Base-by-base conservation (phyloP, 2,329 filamentous ascomycete genomes). In the Leptosphaerulina australis region DNA sequence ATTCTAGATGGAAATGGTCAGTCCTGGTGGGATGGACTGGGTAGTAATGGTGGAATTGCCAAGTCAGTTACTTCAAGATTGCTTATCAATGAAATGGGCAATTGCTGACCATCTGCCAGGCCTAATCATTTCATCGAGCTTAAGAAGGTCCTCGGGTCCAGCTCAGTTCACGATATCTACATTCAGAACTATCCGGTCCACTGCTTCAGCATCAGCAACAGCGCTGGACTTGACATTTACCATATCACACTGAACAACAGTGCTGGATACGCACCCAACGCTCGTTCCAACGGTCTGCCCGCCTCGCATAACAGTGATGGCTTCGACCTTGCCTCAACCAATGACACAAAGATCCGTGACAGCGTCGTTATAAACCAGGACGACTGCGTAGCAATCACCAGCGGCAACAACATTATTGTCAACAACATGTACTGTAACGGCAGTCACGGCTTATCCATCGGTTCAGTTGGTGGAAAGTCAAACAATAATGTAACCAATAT, bases 331-430 rank as follows among this genome's bases (percentile, higher is more conserved):
- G 63, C 71, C 54, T 84, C 84, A 70, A 84, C 81, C 2, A 81
- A 84, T 59, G 78, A 72, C 1, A 85, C 84, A 53, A 81, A 84
- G 44, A 75, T 85, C 62, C 72, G 72, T 37, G 76, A 77, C 31
- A 79, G 79, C 17, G 76, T 70, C 38, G 73, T 84, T 38, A 75
- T 79, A 63, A 84, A 84, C 71, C 82, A 84, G 67, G 82, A 85
- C 50, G 82, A 84, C 59, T 85, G 82, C 58, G 68, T 84, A 7
- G 82, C 82, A 21, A 70, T 84, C 59, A 84, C 83, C 71, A 82
- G 79, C 2, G 81, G 82, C 5, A 24, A 46, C 17, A 59, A 71
- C 47, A 72, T 74, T 47, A 58, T 62, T 25, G 69, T 74, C 53
- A 55, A 51, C 11, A 72, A 73, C 33, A 74, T 74, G 20, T 71